A percentile compares a stretch with the other conserved stretches of the same genome.
These are phyloP conservation scores for Wickerhamomyces canadensis DNA, from an alignment of 805 yeast species.

Conservation along the genomic window DNA sequence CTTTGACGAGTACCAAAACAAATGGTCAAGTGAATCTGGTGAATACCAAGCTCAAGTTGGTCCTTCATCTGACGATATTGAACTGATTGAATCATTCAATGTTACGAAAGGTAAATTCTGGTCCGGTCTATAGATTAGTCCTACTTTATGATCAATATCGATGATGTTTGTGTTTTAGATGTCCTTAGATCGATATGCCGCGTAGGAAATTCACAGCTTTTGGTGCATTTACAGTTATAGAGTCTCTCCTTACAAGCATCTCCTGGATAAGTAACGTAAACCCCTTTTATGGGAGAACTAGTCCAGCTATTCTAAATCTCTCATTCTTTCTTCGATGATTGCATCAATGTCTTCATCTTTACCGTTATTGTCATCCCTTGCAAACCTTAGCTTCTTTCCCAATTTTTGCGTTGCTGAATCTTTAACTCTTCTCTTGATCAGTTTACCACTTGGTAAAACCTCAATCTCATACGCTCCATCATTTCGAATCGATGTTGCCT, in stretches of 20 bases:
- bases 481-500: constrained; percentile 21
- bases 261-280: too few relatives aligned
- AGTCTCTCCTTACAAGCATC: too few relatives aligned
- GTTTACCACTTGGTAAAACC: constrained; percentile 69
- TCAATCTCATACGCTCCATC: constrained; percentile 42
- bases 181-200: too few relatives aligned
- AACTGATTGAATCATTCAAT: constrained; percentile 19
- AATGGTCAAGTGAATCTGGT: too few relatives aligned
- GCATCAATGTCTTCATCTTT: constrained; percentile 44
- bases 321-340: constrained; percentile 46
- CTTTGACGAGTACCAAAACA: too few relatives aligned
- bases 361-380: constrained; percentile 12
- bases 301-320: constrained; percentile 30
- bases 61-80: constrained; percentile 27
- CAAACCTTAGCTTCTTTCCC: constrained; percentile 35
- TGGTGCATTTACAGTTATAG: too few relatives aligned
- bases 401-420: constrained; percentile 26
- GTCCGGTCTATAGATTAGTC: constrained; percentile 15
- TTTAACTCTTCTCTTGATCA: constrained; percentile 37
- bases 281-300: too few relatives aligned
- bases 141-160: too few relatives aligned
- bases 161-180: too few relatives aligned
- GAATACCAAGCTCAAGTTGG: constrained; percentile 44
- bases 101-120: constrained; percentile 21
- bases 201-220: too few relatives aligned